Evolutionary conservation across 768 basidiomycete species (phyloP).

Genomic region (Leccinum boreale): DNA sequence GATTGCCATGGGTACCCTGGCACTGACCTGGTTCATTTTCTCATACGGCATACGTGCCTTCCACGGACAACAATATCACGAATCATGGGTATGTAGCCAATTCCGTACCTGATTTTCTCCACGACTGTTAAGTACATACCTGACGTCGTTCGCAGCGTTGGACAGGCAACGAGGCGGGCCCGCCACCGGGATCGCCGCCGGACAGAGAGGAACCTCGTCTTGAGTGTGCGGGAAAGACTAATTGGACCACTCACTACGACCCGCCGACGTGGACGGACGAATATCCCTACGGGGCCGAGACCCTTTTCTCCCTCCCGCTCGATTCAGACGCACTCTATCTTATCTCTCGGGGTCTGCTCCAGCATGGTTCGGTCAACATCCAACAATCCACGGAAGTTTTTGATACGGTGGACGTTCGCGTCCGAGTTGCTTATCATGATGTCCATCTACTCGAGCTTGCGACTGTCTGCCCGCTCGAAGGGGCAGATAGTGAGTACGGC

Average conservation of each 20-base stretch:
- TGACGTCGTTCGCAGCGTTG: conserved; percentile 9
- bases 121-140: neutral
- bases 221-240: conserved; percentile 16
- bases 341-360: conserved; percentile 26
- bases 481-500: conserved; percentile 23
- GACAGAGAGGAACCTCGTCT: conserved; percentile 1
- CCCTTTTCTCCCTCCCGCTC: conserved; percentile 29
- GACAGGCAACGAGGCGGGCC: neutral
- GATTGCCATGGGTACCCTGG: conserved; percentile 3
- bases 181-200: neutral
- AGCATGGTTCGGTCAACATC: conserved; percentile 29
- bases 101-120: neutral
- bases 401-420: conserved; percentile 29
- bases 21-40: conserved; percentile 14
- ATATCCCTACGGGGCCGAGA: conserved; percentile 25
- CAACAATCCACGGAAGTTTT: conserved; percentile 26
- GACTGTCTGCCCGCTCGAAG: conserved; percentile 30
- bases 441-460: conserved; percentile 19
- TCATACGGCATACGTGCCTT: conserved; percentile 6
- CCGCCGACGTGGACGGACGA: conserved; percentile 20
- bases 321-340: conserved; percentile 30
- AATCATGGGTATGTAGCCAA: conserved; percentile 7
- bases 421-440: conserved; percentile 23
- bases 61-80: neutral
- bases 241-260: conserved; percentile 26